Evolutionary conservation across 495 filamentous ascomycete species (phyloP), one percentile per base, ranked within the genome.

Genomic region (Hyaloscypha variabilis): DNA sequence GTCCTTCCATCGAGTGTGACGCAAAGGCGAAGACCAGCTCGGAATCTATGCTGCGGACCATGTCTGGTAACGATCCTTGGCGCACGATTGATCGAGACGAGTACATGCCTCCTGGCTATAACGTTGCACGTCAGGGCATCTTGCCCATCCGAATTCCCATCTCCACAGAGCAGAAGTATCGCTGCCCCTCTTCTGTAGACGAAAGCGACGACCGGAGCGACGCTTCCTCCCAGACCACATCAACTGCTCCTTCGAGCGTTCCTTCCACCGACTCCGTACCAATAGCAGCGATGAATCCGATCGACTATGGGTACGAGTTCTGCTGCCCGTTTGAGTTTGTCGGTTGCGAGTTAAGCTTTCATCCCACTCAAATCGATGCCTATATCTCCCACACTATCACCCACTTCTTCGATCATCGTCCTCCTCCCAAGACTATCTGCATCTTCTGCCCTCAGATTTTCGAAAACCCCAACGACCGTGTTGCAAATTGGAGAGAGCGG

Each of bases 331-430:
- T 67, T 28, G 29, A 6, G 11, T 64, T 60, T n/a, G 17, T 60
- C 2, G 67, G 60, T 6, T 72, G 71, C 36, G 0, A 28, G 1
- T 0, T 59, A 1, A 30, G n/a, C 1, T 84, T 82, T 63, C n/a
- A 39, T 6, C 62, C 75, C 8, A 66, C 75, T 28, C 71, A 84
- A 1, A 59, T 60, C n/a, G 60, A 71, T 2, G 54, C 8, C 6
- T 86, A 82, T 82, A 75, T 82, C 26, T 61, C 77, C 3, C 82
- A 85, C 60, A 76, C 78, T 34, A 42, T 67, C 10, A 42, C 42
- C 25, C 62, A 73, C 6, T 81, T 83, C 46, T 65, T 77, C 0
- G 3, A 30, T 0, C 46, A 67, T 24, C 23, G 8, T 0, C 74
- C 78, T 19, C 83, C 83, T n/a, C n/a, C 6, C 0, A 62, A 52